Conservation (phyloP, 768 basidiomycete species). For the Russula ochroleuca region DNA sequence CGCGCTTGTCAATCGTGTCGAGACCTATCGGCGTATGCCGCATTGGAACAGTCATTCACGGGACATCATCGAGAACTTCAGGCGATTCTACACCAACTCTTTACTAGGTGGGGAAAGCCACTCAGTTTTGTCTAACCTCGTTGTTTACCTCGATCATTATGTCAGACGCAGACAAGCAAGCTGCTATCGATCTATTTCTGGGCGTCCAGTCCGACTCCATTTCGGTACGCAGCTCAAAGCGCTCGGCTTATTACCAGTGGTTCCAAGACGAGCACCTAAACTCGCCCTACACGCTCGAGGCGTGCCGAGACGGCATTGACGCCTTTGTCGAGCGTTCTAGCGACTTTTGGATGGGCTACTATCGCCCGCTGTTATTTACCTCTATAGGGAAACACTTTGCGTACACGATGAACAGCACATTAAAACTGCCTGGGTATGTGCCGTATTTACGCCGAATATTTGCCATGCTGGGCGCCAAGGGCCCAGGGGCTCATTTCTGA, state of each 20-base stretch:
- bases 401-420: constrained; percentile 87
- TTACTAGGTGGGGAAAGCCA: constrained; percentile 59
- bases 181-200: constrained; percentile 96
- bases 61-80: constrained; percentile 92
- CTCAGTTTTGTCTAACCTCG: not conserved
- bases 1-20: constrained; percentile 91
- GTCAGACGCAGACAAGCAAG: constrained; percentile 92
- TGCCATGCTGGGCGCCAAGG: not conserved
- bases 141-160: not conserved
- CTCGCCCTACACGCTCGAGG: constrained; percentile 60
- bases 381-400: constrained; percentile 85
- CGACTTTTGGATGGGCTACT: constrained; percentile 89
- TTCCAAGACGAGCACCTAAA: constrained; percentile 67
- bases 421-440: constrained; percentile 74
- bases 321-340: constrained; percentile 56
- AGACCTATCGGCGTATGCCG: constrained; percentile 91
- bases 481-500: not conserved
- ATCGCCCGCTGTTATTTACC: constrained; percentile 79
- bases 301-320: constrained; percentile 58
- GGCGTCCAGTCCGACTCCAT: constrained; percentile 57
- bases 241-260: constrained; percentile 83
- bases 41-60: constrained; percentile 98
- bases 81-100: constrained; percentile 93
- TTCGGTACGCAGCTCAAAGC: constrained; percentile 45
- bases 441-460: not conserved